These are phyloP conservation scores for Endocarpon pusillum DNA, from an alignment of 495 filamentous ascomycete genomes.

Conservation along the genomic window DNA sequence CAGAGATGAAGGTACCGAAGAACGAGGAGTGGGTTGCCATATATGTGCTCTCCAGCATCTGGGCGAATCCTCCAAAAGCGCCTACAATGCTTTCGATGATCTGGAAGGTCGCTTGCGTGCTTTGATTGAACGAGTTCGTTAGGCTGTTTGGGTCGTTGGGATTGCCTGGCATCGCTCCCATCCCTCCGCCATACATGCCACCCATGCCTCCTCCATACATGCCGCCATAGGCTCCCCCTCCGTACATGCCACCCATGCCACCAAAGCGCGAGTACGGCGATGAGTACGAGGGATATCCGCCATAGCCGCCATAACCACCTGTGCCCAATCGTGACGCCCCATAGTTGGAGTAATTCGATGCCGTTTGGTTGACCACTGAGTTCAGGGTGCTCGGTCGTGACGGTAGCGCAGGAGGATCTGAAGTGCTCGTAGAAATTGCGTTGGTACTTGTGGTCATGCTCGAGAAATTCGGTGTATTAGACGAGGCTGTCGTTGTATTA, in stretches of 20 bases:
- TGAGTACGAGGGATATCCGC: constrained; percentile 40
- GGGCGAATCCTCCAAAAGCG: constrained; percentile 93
- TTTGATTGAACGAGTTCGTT: constrained; percentile 76
- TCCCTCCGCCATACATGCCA: constrained; percentile 23
- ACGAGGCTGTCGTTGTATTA: constrained; percentile 6
- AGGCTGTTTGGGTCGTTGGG: constrained; percentile 88
- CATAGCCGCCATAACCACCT: constrained; percentile 29
- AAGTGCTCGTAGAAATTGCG: constrained; percentile 22
- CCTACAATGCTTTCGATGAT: constrained; percentile 97
- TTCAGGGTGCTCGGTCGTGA: constrained; percentile 59
- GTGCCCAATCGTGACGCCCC: constrained; percentile 40
- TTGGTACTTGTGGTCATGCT: constrained; percentile 23
- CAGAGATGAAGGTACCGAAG: constrained; percentile 53
- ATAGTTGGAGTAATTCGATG: constrained; percentile 69
- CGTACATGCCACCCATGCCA: constrained; percentile 42
- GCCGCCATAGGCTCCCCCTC: constrained; percentile 29
- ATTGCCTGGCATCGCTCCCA: constrained; percentile 31
- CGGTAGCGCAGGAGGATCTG: constrained; percentile 56
- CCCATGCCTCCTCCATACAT: constrained; percentile 44
- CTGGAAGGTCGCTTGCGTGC: constrained; percentile 95
- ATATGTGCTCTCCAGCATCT: constrained; percentile 99
- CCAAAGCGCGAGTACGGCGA: constrained; percentile 55
- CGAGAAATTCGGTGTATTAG: constrained; percentile 4
- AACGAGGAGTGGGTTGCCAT: constrained; percentile 99
- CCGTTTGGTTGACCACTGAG: constrained; percentile 65